Percentiles rank a stretch among this genome's conserved stretches.
Conservation (phyloP, 2,329 filamentous ascomycete genomes). For the Penicillium sp. region DNA sequence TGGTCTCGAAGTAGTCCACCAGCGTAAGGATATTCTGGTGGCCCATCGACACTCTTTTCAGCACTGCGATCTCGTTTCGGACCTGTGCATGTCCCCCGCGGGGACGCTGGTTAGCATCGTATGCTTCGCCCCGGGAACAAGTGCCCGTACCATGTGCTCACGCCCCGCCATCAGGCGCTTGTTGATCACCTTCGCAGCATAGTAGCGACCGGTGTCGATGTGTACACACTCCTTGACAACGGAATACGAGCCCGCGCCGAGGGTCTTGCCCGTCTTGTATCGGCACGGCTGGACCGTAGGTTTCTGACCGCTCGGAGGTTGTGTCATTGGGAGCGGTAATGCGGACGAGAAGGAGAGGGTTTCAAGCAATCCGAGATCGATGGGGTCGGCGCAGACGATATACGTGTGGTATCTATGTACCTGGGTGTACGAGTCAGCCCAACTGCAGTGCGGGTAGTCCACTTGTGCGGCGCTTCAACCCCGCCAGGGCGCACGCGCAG, state of each 20-base stretch:
- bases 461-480: constrained; percentile 11
- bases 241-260: constrained; percentile 94
- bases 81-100: constrained; percentile 55
- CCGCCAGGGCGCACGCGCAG: constrained; percentile 4
- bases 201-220: constrained; percentile 95
- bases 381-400: not conserved
- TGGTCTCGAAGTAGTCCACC: constrained; percentile 98
- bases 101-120: constrained; percentile 8
- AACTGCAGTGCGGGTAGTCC: not conserved
- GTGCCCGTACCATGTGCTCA: constrained; percentile 83
- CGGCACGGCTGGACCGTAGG: constrained; percentile 87
- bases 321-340: constrained; percentile 29
- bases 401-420: constrained; percentile 9
- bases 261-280: constrained; percentile 97
- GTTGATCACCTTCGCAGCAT: constrained; percentile 99
- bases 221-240: constrained; percentile 99
- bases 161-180: constrained; percentile 95
- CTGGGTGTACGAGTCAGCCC: constrained; percentile 16
- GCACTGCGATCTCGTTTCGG: constrained; percentile 94
- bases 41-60: constrained; percentile 98
- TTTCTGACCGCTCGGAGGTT: constrained; percentile 30
- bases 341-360: constrained; percentile 1
- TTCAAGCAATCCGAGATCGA: not conserved
- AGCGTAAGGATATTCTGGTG: constrained; percentile 97
- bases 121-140: not conserved